Percentiles rank a stretch among this genome's conserved stretches.
phyloP scores from a whole-genome alignment of 495 filamentous ascomycete genomes.

The Daldinia caldariorum region DNA sequence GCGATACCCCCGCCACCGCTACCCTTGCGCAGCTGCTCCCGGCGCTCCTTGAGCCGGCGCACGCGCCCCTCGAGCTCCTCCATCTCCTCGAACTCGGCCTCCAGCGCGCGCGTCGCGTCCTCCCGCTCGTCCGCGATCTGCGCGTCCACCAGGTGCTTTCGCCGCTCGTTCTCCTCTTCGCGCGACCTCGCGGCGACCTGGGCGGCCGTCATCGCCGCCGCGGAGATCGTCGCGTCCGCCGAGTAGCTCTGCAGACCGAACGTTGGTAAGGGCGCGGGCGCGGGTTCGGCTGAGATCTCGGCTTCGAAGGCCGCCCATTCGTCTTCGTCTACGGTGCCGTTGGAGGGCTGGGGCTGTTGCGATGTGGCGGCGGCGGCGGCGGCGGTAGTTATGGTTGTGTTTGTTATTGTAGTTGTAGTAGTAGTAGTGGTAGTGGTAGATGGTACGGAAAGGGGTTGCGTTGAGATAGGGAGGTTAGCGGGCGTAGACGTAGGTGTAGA shows the following conservation, averaged over 20 bases:
- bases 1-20: no score
- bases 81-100: conserved; percentile 96
- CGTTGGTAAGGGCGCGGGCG: conserved; percentile 4
- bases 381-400: conserved; percentile 12
- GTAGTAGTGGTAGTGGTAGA: neutral
- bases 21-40: conserved; percentile 56
- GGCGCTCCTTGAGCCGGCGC: conserved; percentile 74
- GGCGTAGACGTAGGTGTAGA: conserved; percentile 13
- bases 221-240: conserved; percentile 72
- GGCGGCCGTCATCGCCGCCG: conserved; percentile 73
- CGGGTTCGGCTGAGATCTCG: conserved; percentile 70
- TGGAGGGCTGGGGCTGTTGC: conserved; percentile 10
- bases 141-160: conserved; percentile 69
- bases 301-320: conserved; percentile 94
- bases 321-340: conserved; percentile 71
- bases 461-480: conserved; percentile 35
- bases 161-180: conserved; percentile 63
- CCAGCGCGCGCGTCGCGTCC: conserved; percentile 80
- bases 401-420: no score
- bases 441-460: conserved; percentile 28
- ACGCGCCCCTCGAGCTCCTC: conserved; percentile 86
- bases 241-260: conserved; percentile 36
- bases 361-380: conserved; percentile 11
- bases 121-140: conserved; percentile 77
- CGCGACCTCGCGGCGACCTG: conserved; percentile 77